Evolutionary conservation across 148 eudicot genomes (phyloP), one percentile per base, ranked within the genome.

Genomic region (Agrostemma githago): DNA sequence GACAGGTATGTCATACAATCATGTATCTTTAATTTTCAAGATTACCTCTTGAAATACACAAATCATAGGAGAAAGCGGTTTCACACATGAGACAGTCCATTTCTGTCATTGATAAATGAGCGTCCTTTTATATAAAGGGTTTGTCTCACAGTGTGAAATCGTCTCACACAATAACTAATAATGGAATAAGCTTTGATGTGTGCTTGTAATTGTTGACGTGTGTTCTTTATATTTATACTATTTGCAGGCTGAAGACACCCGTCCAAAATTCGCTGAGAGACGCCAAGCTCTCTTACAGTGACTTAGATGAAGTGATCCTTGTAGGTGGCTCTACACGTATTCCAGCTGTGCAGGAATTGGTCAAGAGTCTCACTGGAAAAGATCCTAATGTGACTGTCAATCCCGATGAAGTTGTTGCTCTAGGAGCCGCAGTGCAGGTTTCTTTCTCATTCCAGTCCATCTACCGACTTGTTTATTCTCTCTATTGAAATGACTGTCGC

Each of bases 341-440:
- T 72, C 99, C 96, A 74, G 96, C 94, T 64, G 97, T 92, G 59
- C 97, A 90, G 76, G 96, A 87, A 76, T 83, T 95, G 82, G 97
- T 95, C 16, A 92, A 86, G 81, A 92, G 87, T 79, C 12, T 95
- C 78, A 90, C 96, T 39, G 94, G 97, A 60, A 95, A 92, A 78
- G 99, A 95, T 41, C 97, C 99, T 40, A 95, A 95, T 80, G 96
- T 92, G 15, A 84, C 97, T 0, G 99, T 95, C 20, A 95, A 95
- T 70, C 99, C 99, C 12, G 99, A 95, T 81, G 99, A 92, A 84
- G 97, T 92, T 51, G 97, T 95, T 75, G 99, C 99, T 79, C 96
- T 95, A 14, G 99, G 99, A 75, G 99, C 97, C 70, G 97, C 97
- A 17, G 99, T 95, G 74, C 97, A 92, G 99, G 99, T 90, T 15